These are phyloP conservation scores for Tylopilus sp. DNA, from an alignment of 768 basidiomycete genomes.

Conservation along the genomic window DNA sequence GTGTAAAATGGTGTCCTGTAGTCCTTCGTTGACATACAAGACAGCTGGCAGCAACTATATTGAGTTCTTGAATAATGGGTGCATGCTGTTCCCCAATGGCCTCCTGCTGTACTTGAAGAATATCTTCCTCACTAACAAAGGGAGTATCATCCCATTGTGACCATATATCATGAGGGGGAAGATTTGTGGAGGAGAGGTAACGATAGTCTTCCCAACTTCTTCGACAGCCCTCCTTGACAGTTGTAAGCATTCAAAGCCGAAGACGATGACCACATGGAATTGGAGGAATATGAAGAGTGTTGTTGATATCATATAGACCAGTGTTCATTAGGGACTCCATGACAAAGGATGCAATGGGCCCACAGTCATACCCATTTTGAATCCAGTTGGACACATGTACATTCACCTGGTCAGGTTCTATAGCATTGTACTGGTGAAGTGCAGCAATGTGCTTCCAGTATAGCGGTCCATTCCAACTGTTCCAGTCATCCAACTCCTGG, in stretches of 20 bases:
- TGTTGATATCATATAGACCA: neutral
- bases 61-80: neutral
- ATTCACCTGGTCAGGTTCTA: neutral
- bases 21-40: neutral
- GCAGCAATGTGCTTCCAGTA: neutral
- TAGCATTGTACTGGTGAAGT: neutral
- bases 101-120: neutral
- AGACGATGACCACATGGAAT: conserved; percentile 1
- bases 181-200: neutral
- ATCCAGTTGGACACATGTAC: neutral
- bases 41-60: neutral
- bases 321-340: conserved; percentile 1
- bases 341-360: conserved; percentile 3
- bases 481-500: neutral
- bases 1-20: no score
- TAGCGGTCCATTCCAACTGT: neutral
- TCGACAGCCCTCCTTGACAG: neutral
- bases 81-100: conserved; percentile 1
- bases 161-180: neutral
- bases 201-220: conserved; percentile 3
- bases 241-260: neutral
- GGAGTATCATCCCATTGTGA: neutral
- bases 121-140: neutral
- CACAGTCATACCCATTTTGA: conserved; percentile 5
- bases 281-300: neutral